Evolutionary conservation across 495 filamentous ascomycete species (phyloP).

Genomic region (Haplographium delicatum): DNA sequence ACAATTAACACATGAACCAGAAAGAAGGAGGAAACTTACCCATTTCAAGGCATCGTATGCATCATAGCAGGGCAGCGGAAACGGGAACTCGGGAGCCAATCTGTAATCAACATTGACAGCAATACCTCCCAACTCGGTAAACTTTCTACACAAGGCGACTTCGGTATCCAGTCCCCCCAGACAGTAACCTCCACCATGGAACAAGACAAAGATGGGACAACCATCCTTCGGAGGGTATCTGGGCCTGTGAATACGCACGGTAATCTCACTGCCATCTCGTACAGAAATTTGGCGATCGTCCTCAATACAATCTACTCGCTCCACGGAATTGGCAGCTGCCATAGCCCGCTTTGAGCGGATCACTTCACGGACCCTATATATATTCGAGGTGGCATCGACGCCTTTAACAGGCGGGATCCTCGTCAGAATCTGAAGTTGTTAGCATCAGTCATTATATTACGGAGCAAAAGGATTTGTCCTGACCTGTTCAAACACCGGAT

Average conservation of each 20-base stretch:
- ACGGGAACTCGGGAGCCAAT: constrained; percentile 43
- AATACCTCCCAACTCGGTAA: constrained; percentile 30
- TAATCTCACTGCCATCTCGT: constrained; percentile 35
- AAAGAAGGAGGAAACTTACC: constrained; percentile 31
- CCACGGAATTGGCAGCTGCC: background rate
- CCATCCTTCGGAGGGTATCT: constrained; percentile 22
- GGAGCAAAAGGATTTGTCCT: background rate
- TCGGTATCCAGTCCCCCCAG: constrained; percentile 34
- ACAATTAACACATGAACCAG: constrained; percentile 5
- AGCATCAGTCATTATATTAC: background rate
- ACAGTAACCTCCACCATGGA: constrained; percentile 41
- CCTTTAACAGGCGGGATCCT: background rate
- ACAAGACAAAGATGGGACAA: constrained; percentile 37
- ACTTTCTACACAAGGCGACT: constrained; percentile 28
- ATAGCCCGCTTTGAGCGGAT: background rate
- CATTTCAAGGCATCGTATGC: constrained; percentile 46
- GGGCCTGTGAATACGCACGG: constrained; percentile 34
- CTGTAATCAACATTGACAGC: constrained; percentile 43
- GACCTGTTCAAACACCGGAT: constrained; percentile 15
- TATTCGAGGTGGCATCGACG: constrained; percentile 2
- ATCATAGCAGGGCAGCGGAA: constrained; percentile 41
- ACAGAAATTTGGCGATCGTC: constrained; percentile 33
- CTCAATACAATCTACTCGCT: constrained; percentile 12
- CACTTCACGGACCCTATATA: constrained; percentile 3
- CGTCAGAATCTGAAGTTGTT: constrained; percentile 3